These are phyloP conservation scores for Chlorella vulgaris DNA, from an alignment of 139 green algal genomes.

Conservation along the genomic window DNA sequence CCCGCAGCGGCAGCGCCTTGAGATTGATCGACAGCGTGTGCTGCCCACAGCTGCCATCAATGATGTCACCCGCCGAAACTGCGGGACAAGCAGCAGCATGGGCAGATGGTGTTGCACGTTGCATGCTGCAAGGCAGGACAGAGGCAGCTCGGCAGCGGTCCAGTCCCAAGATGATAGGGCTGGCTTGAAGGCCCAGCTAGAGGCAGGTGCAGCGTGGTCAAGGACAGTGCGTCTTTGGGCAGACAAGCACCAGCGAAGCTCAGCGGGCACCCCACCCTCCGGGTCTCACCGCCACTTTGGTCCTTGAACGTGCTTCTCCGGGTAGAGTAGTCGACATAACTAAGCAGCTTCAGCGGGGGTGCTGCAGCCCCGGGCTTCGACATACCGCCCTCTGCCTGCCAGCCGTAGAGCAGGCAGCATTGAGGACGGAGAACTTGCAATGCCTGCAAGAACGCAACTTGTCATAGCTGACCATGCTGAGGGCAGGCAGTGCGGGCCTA, in stretches of 20 bases:
- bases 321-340: not conserved
- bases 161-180: too few species aligned
- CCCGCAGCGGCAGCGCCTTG: not conserved
- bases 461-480: too few species aligned
- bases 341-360: not conserved
- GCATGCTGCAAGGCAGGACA: not conserved
- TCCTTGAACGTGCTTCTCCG: not conserved
- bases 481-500: too few species aligned
- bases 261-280: not conserved
- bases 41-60: slow-evolving; percentile 12
- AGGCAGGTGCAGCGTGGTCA: too few species aligned
- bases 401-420: too few species aligned
- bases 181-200: too few species aligned
- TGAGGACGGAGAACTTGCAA: too few species aligned
- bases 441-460: too few species aligned
- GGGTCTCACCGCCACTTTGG: not conserved
- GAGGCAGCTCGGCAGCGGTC: too few species aligned
- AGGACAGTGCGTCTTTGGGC: too few species aligned
- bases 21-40: slow-evolving; percentile 27
- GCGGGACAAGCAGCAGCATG: slow-evolving; percentile 4
- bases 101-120: not conserved
- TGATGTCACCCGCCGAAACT: slow-evolving; percentile 47
- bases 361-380: not conserved
- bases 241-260: too few species aligned
- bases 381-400: too few species aligned